Evolutionary conservation across 1,139 yeast genomes (phyloP).

Genomic region (Yamadazyma blattariae): DNA sequence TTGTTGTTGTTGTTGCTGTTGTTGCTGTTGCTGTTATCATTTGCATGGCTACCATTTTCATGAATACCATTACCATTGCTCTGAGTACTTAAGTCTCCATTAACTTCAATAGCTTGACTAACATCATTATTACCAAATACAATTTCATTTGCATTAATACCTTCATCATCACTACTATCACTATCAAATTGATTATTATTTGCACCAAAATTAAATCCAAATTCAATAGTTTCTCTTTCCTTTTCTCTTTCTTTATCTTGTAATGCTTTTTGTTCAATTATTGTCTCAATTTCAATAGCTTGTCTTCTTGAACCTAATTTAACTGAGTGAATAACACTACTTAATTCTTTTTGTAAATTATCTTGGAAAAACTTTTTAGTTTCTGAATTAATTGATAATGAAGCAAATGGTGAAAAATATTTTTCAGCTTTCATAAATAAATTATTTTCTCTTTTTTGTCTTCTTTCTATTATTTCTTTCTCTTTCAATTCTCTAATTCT

Average conservation of each 20-base stretch:
- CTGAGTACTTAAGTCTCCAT: no score
- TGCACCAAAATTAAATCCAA: conserved; percentile 30
- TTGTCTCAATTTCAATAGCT: conserved; percentile 18
- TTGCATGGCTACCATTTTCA: no score
- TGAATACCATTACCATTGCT: no score
- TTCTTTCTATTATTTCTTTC: conserved; percentile 19
- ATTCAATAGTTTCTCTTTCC: conserved; percentile 21
- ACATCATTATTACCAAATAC: conserved; percentile 13
- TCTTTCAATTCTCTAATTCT: conserved; percentile 19
- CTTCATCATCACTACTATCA: conserved; percentile 14
- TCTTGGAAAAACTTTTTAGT: conserved; percentile 12
- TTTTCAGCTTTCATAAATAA: conserved; percentile 46
- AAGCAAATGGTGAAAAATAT: conserved; percentile 39
- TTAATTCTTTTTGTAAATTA: conserved; percentile 30
- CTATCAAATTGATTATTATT: conserved; percentile 17
- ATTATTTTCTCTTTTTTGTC: conserved; percentile 28
- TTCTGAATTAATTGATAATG: conserved; percentile 22
- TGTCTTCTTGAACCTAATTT: conserved; percentile 31
- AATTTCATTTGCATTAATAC: conserved; percentile 10
- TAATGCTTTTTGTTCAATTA: conserved; percentile 20
- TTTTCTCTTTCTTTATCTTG: conserved; percentile 19
- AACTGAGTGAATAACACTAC: conserved; percentile 33
- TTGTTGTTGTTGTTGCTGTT: no score
- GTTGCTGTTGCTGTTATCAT: no score
- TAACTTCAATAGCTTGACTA: no score